A percentile compares a stretch with the other conserved stretches of the same genome.
Conservation (phyloP, 257 asterid species). For the Solanum arcanum region DNA sequence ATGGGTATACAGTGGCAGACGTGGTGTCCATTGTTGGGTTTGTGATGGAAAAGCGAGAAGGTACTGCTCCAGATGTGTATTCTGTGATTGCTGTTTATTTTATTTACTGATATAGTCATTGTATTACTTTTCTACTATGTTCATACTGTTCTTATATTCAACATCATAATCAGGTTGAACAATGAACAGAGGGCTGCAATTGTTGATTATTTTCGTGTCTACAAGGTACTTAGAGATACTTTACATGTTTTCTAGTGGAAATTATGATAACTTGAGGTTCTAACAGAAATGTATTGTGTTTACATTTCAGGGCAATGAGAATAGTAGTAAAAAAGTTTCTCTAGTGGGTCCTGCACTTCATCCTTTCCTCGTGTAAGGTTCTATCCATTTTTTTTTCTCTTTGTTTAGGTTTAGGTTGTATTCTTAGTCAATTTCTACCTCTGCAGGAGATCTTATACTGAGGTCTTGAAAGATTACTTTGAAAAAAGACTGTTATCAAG, state of each 20-base stretch:
- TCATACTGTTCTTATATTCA: not conserved
- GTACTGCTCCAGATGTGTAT: not conserved
- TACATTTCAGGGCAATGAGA: conserved; percentile 66
- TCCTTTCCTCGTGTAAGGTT: conserved; percentile 76
- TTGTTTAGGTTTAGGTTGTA: not conserved
- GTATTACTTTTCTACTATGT: not conserved
- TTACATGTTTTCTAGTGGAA: not conserved
- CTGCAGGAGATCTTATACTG: conserved; percentile 70
- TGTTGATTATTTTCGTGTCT: conserved; percentile 75
- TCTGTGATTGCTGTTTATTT: not conserved
- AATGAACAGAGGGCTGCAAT: conserved; percentile 81
- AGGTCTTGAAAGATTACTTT: conserved; percentile 55
- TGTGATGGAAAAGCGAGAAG: conserved; percentile 32
- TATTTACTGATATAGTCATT: not conserved
- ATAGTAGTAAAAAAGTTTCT: conserved; percentile 55
- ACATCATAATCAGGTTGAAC: conserved; percentile 42
- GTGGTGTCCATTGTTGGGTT: conserved; percentile 86
- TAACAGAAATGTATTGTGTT: conserved; percentile 4
- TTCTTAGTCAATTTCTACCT: not conserved
- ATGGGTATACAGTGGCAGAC: not conserved
- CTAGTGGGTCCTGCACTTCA: conserved; percentile 53
- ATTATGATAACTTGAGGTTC: not conserved
- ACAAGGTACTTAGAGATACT: conserved; percentile 42
- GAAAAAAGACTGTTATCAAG: conserved; percentile 44
- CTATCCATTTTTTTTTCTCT: not conserved